Base-by-base conservation (phyloP, 2,329 filamentous ascomycete genomes). In the Emmonsiellopsis sp. region DNA sequence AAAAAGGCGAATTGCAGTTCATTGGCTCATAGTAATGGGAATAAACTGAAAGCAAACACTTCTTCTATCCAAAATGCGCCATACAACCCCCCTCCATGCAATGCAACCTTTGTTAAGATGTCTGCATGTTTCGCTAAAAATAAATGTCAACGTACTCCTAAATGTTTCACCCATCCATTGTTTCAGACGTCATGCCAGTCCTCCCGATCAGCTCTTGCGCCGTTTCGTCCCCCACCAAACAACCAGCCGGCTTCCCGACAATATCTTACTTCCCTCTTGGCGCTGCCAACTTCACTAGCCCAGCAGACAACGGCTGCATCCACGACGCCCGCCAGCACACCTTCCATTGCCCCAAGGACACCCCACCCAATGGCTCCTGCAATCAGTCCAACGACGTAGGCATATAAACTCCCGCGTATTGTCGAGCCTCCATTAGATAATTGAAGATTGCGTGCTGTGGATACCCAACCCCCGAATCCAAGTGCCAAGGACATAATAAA, bases 401-500 rank as follows among this genome's bases (percentile, higher is more conserved):
- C 93, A 68, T 98, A 98, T 27, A 93, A 77, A 62, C 89, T 95
- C 7, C 93, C 93, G 45, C 82, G 82, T 49, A 85, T 58, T 6
- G 62, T 62, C 52, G 73, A 47, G 48, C 60, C 61, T 53, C 66
- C 62, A 75, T 78, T 53, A 69, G 83, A 55, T 17, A 93, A 75
- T 50, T 79, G 76, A 3, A 96, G 75, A 69, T 87, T 85, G 57
- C 88, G 84, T 9, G 93, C 91, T 37, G 91, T 95, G 46, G 88
- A 87, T 7, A 97, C 88, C 93, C 93, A 98, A n/a, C 89, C 92
- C 3, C 88, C 91, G 63, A 97, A 95, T 0, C 92, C 92, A 33
- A 98, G 80, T 0, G 85, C 87, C 46, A 91, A 83, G 0, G 89
- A 88, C 82, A 96, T 95, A 63, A 96, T 87, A 66, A 92, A 87